phyloP scores from a whole-genome alignment of 108 stramenopile genomes.

The Heterococcus sp. region DNA sequence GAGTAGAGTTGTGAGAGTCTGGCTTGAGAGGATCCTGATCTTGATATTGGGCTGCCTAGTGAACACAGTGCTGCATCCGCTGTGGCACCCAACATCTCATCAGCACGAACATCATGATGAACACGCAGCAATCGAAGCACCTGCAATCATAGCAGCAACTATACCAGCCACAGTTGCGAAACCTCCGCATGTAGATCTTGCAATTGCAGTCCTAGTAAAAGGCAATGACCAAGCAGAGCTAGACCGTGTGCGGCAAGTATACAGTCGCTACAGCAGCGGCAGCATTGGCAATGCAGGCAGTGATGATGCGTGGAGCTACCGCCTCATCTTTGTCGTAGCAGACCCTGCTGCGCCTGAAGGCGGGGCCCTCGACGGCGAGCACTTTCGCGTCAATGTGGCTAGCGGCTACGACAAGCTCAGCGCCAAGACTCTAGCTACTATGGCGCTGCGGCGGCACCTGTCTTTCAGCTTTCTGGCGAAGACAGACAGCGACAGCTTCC shows the following conservation, averaged over 20 bases:
- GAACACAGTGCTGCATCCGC: neutral
- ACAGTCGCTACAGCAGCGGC: conserved; percentile 8
- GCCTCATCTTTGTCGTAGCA: conserved; percentile 18
- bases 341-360: neutral
- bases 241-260: conserved; percentile 11
- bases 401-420: conserved; percentile 22
- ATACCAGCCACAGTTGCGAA: neutral
- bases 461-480: conserved; percentile 29
- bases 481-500: conserved; percentile 39
- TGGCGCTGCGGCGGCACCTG: conserved; percentile 22
- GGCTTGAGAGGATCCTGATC: neutral
- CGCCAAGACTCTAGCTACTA: conserved; percentile 31
- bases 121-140: neutral
- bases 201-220: conserved; percentile 25
- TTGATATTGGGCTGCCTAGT: neutral
- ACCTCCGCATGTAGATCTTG: conserved; percentile 24
- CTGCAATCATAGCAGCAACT: neutral
- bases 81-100: neutral
- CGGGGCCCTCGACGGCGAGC: conserved; percentile 27
- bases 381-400: conserved; percentile 13
- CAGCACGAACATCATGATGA: neutral
- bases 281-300: no score
- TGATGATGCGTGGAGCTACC: neutral
- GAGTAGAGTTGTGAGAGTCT: no score
- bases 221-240: conserved; percentile 13